phyloP scores from a whole-genome alignment of 805 yeast species.

The Wickerhamomyces ciferrii region DNA sequence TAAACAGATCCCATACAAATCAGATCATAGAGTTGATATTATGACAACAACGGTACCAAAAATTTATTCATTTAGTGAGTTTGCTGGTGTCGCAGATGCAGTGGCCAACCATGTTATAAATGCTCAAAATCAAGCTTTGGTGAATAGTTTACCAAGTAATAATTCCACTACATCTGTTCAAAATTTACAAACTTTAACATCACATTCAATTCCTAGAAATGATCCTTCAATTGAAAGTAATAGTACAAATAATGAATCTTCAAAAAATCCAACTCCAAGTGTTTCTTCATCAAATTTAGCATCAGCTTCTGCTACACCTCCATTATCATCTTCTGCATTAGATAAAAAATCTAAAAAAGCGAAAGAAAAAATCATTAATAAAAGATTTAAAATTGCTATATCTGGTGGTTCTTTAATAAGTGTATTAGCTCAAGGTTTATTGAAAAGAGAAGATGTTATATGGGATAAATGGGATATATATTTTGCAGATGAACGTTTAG shows the following conservation, averaged over 20 bases:
- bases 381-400: slow-evolving; percentile 83
- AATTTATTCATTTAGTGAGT: slow-evolving; percentile 87
- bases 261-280: slow-evolving; percentile 8
- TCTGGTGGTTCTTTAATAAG: slow-evolving; percentile 91
- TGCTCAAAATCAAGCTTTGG: slow-evolving; percentile 63
- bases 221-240: slow-evolving; percentile 8
- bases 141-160: slow-evolving; percentile 2
- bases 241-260: background rate
- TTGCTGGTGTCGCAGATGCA: slow-evolving; percentile 89
- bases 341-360: slow-evolving; percentile 28
- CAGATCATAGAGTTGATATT: no score
- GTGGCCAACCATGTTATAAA: slow-evolving; percentile 92
- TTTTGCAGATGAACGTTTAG: slow-evolving; percentile 94
- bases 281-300: slow-evolving; percentile 3
- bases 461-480: slow-evolving; percentile 96
- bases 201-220: background rate
- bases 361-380: slow-evolving; percentile 43
- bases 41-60: slow-evolving; percentile 95
- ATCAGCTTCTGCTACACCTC: slow-evolving; percentile 6
- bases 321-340: slow-evolving; percentile 8
- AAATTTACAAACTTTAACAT: background rate
- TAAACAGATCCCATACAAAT: no score
- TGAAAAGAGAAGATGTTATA: slow-evolving; percentile 68
- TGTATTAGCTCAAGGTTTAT: slow-evolving; percentile 81
- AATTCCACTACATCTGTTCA: background rate